phyloP scores from a whole-genome alignment of 768 basidiomycete species.

The Lyophyllum semitale region DNA sequence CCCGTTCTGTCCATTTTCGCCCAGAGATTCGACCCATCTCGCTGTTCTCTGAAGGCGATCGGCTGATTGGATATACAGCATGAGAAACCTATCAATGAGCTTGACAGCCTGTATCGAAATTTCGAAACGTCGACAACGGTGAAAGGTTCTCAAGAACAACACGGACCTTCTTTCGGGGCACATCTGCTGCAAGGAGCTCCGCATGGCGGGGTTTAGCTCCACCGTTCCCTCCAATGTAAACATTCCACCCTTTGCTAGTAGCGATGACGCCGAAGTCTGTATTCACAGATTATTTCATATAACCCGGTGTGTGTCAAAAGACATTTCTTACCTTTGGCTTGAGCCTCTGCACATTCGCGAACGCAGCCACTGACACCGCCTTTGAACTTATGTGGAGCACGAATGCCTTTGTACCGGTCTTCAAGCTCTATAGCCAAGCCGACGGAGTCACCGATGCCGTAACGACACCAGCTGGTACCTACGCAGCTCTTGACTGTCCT shows the following conservation, averaged over 20 bases:
- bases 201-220: constrained; percentile 64
- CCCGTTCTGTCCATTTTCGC: constrained; percentile 38
- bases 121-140: background rate
- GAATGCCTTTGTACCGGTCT: constrained; percentile 70
- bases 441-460: constrained; percentile 75
- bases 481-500: constrained; percentile 82
- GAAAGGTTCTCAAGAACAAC: constrained; percentile 21
- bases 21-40: constrained; percentile 58
- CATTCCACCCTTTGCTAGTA: constrained; percentile 79
- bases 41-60: constrained; percentile 74
- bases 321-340: constrained; percentile 36
- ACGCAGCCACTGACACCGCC: constrained; percentile 77
- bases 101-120: background rate
- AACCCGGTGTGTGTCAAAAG: background rate
- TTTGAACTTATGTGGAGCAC: constrained; percentile 74
- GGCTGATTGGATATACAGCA: constrained; percentile 73
- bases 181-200: constrained; percentile 64
- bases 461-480: constrained; percentile 72
- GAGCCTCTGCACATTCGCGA: constrained; percentile 78
- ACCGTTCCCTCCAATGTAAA: constrained; percentile 59
- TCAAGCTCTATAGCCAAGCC: constrained; percentile 73
- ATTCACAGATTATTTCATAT: background rate
- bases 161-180: constrained; percentile 51
- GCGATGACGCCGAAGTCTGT: constrained; percentile 74
- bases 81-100: constrained; percentile 65